A percentile compares a stretch with the other conserved stretches of the same genome.
Conservation (phyloP, 345 rosid genomes). For the Citrus maxima region DNA sequence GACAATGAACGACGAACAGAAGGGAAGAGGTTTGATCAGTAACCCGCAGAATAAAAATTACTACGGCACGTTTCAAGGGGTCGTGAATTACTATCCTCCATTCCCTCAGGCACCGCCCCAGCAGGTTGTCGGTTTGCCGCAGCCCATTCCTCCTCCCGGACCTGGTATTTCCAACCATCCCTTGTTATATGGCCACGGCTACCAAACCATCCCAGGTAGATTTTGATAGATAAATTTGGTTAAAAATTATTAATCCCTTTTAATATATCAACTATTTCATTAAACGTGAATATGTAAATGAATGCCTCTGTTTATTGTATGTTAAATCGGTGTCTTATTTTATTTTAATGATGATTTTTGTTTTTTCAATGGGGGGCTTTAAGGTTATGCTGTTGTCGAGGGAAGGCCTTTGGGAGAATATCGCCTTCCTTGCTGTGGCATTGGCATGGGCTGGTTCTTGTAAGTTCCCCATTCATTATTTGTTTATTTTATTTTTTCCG, state of each 20-base stretch:
- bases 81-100: constrained; percentile 60
- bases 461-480: constrained; percentile 34
- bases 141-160: constrained; percentile 29
- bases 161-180: constrained; percentile 19
- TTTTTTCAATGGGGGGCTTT: neutral
- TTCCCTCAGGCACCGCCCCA: constrained; percentile 38
- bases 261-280: neutral
- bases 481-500: neutral
- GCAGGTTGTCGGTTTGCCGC: constrained; percentile 39
- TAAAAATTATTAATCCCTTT: neutral
- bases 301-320: neutral
- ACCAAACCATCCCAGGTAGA: constrained; percentile 49
- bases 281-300: neutral
- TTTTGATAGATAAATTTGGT: neutral
- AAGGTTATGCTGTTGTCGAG: constrained; percentile 60
- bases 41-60: constrained; percentile 32
- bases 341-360: neutral
- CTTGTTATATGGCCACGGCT: constrained; percentile 32
- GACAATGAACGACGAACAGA: constrained; percentile 50
- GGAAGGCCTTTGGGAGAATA: constrained; percentile 43
- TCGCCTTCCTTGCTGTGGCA: constrained; percentile 76
- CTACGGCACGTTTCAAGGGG: constrained; percentile 94
- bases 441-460: constrained; percentile 93
- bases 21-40: constrained; percentile 27
- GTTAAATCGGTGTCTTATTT: neutral